These are phyloP conservation scores for Penicillium griseofulvum DNA, from an alignment of 2,329 filamentous ascomycete genomes.

Conservation along the genomic window DNA sequence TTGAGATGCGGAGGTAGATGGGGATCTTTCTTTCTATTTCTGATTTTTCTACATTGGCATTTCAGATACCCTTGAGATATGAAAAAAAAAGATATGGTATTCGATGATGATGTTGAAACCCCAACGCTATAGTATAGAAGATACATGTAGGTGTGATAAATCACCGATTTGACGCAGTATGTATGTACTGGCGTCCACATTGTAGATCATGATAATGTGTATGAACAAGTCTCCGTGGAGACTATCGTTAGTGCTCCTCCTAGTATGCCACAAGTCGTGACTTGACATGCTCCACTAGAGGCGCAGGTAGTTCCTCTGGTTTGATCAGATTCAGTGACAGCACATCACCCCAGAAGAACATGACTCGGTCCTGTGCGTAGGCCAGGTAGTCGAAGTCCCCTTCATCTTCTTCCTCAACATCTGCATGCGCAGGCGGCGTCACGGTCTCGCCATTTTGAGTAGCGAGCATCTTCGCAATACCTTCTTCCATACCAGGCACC, in stretches of 20 bases:
- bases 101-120: conserved; percentile 11
- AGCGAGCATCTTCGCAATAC: conserved; percentile 22
- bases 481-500: conserved; percentile 66
- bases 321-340: conserved; percentile 72
- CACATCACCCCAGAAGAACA: conserved; percentile 94
- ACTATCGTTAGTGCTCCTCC: not conserved
- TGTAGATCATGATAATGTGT: conserved; percentile 11
- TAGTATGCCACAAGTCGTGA: conserved; percentile 61
- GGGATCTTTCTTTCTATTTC: not conserved
- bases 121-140: conserved; percentile 7
- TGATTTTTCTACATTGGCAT: conserved; percentile 6
- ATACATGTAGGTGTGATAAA: conserved; percentile 11
- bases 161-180: conserved; percentile 4
- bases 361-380: conserved; percentile 84
- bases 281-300: conserved; percentile 65
- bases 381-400: conserved; percentile 90
- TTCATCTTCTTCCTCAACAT: conserved; percentile 63
- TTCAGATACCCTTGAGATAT: conserved; percentile 18
- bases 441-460: conserved; percentile 11
- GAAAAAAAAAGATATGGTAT: conserved; percentile 5
- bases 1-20: conserved; percentile 31
- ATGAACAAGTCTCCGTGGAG: not conserved
- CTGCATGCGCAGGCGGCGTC: conserved; percentile 41
- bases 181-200: conserved; percentile 15
- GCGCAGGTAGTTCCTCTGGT: conserved; percentile 70